Conservation (phyloP, 805 yeast genomes). For the Citeromyces matritensis region DNA sequence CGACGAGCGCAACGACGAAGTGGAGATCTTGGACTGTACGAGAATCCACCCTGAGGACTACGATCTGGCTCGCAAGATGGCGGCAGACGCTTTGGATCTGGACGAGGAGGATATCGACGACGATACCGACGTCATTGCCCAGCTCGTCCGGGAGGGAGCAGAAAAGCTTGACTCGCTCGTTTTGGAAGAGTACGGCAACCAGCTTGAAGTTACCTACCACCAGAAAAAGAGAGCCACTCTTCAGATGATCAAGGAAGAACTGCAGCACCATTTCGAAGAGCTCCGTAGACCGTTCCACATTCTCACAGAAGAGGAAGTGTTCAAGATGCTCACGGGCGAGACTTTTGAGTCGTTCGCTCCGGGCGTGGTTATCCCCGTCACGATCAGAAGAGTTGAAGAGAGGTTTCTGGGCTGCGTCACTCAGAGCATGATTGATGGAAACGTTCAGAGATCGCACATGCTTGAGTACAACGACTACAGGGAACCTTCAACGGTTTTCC, state of each 20-base stretch:
- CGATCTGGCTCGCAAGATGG: slow-evolving; percentile 91
- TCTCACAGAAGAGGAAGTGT: slow-evolving; percentile 57
- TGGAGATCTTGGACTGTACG: slow-evolving; percentile 83
- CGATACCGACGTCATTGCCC: slow-evolving; percentile 38
- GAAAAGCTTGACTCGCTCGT: slow-evolving; percentile 73
- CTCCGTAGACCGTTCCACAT: slow-evolving; percentile 57
- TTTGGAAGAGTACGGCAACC: slow-evolving; percentile 84
- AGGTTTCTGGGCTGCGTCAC: slow-evolving; percentile 23
- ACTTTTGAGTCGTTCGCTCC: slow-evolving; percentile 48
- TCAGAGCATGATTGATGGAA: slow-evolving; percentile 37
- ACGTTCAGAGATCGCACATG: slow-evolving; percentile 13
- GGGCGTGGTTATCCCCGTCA: slow-evolving; percentile 66
- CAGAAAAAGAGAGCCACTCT: slow-evolving; percentile 66
- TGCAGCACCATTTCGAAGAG: slow-evolving; percentile 80
- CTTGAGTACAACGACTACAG: slow-evolving; percentile 38
- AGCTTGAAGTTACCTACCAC: slow-evolving; percentile 58
- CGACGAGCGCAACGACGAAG: slow-evolving; percentile 36
- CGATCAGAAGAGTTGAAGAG: slow-evolving; percentile 45
- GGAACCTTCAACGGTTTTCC: slow-evolving; percentile 25
- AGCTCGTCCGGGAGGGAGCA: slow-evolving; percentile 41
- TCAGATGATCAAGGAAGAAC: slow-evolving; percentile 74
- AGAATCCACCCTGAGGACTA: slow-evolving; percentile 98
- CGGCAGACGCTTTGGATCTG: slow-evolving; percentile 91
- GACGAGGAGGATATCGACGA: slow-evolving; percentile 87
- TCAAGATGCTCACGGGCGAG: slow-evolving; percentile 85